Evolutionary conservation across 306 rosid species (phyloP).

Genomic region (Pyrus communis): DNA sequence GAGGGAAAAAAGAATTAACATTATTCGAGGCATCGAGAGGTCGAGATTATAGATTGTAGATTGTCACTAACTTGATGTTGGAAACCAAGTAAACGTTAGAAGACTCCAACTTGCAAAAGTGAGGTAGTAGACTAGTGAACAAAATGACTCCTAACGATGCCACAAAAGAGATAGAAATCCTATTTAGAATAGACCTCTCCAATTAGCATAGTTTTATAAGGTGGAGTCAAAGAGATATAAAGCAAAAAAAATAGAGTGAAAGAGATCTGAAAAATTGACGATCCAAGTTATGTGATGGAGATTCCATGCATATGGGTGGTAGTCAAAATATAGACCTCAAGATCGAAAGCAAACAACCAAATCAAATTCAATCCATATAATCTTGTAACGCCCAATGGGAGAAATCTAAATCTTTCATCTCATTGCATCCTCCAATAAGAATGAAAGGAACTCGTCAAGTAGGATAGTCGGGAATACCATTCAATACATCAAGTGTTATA

Average conservation of each 20-base stretch:
- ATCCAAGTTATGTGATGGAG: conserved; percentile 8
- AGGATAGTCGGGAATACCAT: not conserved
- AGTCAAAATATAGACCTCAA: not conserved
- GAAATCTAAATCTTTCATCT: conserved; percentile 2
- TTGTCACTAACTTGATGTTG: not conserved
- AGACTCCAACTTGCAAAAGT: not conserved
- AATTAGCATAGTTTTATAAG: not conserved
- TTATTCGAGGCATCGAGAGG: not conserved
- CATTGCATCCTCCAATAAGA: conserved; percentile 8
- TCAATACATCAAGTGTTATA: no score
- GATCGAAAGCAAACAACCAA: not conserved
- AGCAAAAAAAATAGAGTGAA: not conserved
- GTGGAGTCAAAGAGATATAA: not conserved
- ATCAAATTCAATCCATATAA: not conserved
- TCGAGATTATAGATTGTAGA: not conserved
- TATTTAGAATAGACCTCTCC: not conserved
- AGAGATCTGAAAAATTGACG: not conserved
- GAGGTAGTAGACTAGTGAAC: not conserved
- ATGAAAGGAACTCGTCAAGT: not conserved
- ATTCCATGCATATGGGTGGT: not conserved
- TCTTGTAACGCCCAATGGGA: not conserved
- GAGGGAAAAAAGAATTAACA: not conserved
- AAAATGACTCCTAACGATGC: not conserved
- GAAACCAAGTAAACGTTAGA: not conserved
- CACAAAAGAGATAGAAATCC: not conserved